Base-by-base conservation (phyloP, 2,329 filamentous ascomycete genomes). In the Pyrenophora seminiperda region DNA sequence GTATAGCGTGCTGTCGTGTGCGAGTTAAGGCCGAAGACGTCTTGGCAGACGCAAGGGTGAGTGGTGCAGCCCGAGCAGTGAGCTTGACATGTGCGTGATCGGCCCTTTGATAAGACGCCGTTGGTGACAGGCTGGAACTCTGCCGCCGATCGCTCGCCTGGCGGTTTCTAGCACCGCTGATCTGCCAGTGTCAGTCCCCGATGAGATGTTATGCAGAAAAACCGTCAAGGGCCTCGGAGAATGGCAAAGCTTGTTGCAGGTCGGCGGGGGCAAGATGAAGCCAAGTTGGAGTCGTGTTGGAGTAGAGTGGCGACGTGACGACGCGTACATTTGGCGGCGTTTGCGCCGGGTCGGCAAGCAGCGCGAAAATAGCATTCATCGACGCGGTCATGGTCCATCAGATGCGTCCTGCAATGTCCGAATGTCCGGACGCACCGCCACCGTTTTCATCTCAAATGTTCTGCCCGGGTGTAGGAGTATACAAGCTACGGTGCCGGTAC, bases 101-200 rank as follows among this genome's bases (percentile, higher is more conserved):
- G 24, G 43, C 43, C 29, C 41, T 51, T 50, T 54, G 54, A 57
- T 49, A 59, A 53, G 53, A 44, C 29, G 56, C 58, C 53, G 58
- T 57, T 59, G 53, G 31, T 31, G 43, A 42, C 53, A 56, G 40
- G 42, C 52, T 40, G 41, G 34, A 42, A 20, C 45, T 46, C 32
- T 41, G 32, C 31, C 45, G 43, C 32, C 29, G 36, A 53, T 54
- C 57, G 18, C 41, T 38, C 32, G 45, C 45, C 48, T 57, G 43
- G 43, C 47, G 36, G 52, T 48, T 50, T 48, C 47, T 37, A 48
- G 42, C 48, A 27, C 37, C 38, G 46, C 49, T 22, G 54, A 57
- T 59, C 56, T 47, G 40, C 56, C 30, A 39, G 41, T 46, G 41
- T 41, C 41, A 32, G n/a, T 47, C 27, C 50, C 22, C 33, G 41